phyloP scores from a whole-genome alignment of 2,329 filamentous ascomycete genomes.

The Clonostachys chloroleuca region DNA sequence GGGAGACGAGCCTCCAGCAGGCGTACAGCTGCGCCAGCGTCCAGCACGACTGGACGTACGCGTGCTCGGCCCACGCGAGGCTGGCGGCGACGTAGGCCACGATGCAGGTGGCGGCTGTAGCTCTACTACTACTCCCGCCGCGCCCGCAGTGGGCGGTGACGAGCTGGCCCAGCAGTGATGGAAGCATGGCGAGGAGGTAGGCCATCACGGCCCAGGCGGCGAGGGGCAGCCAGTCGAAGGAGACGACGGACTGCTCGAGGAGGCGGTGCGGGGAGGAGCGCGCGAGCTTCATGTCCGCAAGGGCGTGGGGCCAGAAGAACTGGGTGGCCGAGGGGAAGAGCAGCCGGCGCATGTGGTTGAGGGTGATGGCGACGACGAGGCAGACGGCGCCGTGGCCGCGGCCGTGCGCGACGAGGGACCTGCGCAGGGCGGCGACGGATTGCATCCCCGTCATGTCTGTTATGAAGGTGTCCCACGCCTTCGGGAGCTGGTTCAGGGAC shows the following conservation, averaged over 20 bases:
- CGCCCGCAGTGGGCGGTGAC: background rate
- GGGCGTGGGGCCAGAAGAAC: constrained; percentile 19
- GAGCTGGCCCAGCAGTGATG: background rate
- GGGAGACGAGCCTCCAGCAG: constrained; percentile 8
- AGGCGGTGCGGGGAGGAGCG: constrained; percentile 26
- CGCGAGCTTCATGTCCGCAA: constrained; percentile 28
- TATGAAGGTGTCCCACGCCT: background rate
- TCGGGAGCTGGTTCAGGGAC: too few species aligned
- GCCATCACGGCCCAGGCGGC: constrained; percentile 1
- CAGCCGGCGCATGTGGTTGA: constrained; percentile 31
- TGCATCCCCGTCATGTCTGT: background rate
- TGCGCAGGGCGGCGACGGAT: background rate
- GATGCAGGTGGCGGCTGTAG: background rate
- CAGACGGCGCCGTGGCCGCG: constrained; percentile 13
- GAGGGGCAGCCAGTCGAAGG: constrained; percentile 4
- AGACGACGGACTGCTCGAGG: constrained; percentile 15
- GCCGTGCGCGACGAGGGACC: constrained; percentile 15
- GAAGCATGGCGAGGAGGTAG: background rate
- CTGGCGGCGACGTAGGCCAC: constrained; percentile 10
- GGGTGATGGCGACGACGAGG: constrained; percentile 24
- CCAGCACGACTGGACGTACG: constrained; percentile 18
- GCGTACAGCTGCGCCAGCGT: constrained; percentile 17
- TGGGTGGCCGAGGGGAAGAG: constrained; percentile 19
- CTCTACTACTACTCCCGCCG: background rate
- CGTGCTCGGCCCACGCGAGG: constrained; percentile 18